Evolutionary conservation across 1,284 basidiomycete genomes (phyloP).

Genomic region (Gomphus sp.): DNA sequence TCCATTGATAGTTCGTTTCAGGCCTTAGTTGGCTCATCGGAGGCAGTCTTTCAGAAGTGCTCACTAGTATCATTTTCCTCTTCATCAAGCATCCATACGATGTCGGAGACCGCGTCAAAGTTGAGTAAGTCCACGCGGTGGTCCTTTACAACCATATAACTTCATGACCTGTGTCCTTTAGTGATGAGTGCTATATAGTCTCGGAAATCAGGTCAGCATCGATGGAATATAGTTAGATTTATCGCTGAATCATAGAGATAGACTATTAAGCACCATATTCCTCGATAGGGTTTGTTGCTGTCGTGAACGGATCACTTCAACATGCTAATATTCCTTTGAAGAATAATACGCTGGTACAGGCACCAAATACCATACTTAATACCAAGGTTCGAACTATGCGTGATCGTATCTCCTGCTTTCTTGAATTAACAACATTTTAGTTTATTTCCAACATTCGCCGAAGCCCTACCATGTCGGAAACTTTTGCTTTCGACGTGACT

Average conservation of each 20-base stretch:
- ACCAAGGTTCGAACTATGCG: conserved; percentile 39
- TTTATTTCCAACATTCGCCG: conserved; percentile 66
- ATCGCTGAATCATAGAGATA: background rate
- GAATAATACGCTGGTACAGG: conserved; percentile 50
- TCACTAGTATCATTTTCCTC: conserved; percentile 76
- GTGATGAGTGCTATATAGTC: conserved; percentile 55
- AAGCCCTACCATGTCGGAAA: conserved; percentile 65
- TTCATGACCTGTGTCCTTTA: conserved; percentile 10
- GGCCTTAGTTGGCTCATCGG: conserved; percentile 89
- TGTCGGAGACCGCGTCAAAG: conserved; percentile 72
- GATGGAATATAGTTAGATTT: background rate
- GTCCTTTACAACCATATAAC: background rate
- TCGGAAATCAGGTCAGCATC: conserved; percentile 56
- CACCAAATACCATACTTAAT: conserved; percentile 63
- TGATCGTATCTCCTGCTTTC: background rate
- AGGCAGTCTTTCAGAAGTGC: conserved; percentile 54
- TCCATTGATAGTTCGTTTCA: conserved; percentile 16
- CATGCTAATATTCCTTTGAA: background rate
- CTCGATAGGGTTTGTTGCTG: conserved; percentile 34
- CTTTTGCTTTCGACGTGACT: conserved; percentile 73
- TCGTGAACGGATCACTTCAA: background rate
- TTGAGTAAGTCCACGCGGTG: conserved; percentile 22
- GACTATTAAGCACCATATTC: conserved; percentile 73
- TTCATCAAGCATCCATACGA: conserved; percentile 87
- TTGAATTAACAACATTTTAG: conserved; percentile 25